Evolutionary conservation across 1,139 yeast genomes (phyloP).

Genomic region (Protomyces macrosporus): DNA sequence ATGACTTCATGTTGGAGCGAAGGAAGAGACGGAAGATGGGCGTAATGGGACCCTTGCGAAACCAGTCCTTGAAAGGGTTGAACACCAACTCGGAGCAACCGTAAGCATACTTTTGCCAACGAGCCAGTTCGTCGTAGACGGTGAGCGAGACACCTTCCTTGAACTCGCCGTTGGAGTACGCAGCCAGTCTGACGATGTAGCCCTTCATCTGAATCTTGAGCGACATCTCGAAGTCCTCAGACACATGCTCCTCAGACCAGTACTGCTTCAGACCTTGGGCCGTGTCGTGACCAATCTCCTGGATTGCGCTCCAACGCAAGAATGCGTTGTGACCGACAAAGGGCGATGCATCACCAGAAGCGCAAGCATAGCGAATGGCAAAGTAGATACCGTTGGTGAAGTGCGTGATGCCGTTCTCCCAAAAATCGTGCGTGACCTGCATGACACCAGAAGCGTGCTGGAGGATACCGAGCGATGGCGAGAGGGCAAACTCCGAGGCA

Average conservation of each 20-base stretch:
- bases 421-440: conserved; percentile 28
- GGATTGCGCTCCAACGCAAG: conserved; percentile 28
- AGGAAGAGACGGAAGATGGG: conserved; percentile 29
- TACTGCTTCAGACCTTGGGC: conserved; percentile 2
- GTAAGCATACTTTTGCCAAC: conserved; percentile 31
- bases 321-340: conserved; percentile 30
- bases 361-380: conserved; percentile 28
- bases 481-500: conserved; percentile 28
- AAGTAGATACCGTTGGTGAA: conserved; percentile 28
- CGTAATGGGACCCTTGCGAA: conserved; percentile 27
- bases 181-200: conserved; percentile 28
- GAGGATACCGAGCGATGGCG: conserved; percentile 29
- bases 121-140: conserved; percentile 30
- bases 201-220: conserved; percentile 29
- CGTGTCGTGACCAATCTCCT: conserved; percentile 26
- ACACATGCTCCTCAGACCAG: conserved; percentile 29
- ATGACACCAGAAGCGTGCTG: conserved; percentile 29
- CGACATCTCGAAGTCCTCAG: conserved; percentile 30
- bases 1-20: conserved; percentile 27
- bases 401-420: conserved; percentile 30
- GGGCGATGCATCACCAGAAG: conserved; percentile 29
- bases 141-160: conserved; percentile 31
- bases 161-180: conserved; percentile 29
- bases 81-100: conserved; percentile 30
- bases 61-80: conserved; percentile 28